phyloP scores from a whole-genome alignment of 192 early-diverging fungal genomes.

The Jimgerdemannia flammicorona region DNA sequence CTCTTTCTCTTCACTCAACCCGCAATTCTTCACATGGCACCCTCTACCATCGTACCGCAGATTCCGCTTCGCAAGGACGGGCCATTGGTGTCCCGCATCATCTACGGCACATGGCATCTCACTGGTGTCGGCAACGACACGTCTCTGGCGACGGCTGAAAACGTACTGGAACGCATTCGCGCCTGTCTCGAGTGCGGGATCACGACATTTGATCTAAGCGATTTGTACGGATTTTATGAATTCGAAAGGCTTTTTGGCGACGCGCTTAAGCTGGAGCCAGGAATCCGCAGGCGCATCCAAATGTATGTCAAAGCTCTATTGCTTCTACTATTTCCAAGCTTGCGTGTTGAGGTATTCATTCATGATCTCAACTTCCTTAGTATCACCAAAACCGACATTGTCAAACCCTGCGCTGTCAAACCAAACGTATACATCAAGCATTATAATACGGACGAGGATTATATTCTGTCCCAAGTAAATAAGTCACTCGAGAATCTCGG shows the following conservation, averaged over 20 bases:
- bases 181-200: constrained; percentile 34
- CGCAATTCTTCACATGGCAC: not conserved
- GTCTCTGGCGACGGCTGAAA: constrained; percentile 19
- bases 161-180: constrained; percentile 36
- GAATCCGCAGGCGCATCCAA: constrained; percentile 7
- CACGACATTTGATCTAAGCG: constrained; percentile 41
- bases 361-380: not conserved
- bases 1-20: not conserved
- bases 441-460: constrained; percentile 8
- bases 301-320: constrained; percentile 3
- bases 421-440: constrained; percentile 11
- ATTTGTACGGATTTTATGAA: constrained; percentile 37
- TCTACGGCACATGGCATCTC: constrained; percentile 40
- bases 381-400: constrained; percentile 18
- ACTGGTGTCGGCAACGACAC: constrained; percentile 16
- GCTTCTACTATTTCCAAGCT: not conserved
- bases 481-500: constrained; percentile 6
- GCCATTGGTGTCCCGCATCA: constrained; percentile 26
- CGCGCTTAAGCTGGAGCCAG: constrained; percentile 9
- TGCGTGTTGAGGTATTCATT: not conserved
- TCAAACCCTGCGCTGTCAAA: constrained; percentile 6
- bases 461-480: constrained; percentile 13
- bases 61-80: constrained; percentile 8
- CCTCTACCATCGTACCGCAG: constrained; percentile 7
- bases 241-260: constrained; percentile 15